phyloP scores from a whole-genome alignment of 805 yeast genomes.

The Starmerella powellii region DNA sequence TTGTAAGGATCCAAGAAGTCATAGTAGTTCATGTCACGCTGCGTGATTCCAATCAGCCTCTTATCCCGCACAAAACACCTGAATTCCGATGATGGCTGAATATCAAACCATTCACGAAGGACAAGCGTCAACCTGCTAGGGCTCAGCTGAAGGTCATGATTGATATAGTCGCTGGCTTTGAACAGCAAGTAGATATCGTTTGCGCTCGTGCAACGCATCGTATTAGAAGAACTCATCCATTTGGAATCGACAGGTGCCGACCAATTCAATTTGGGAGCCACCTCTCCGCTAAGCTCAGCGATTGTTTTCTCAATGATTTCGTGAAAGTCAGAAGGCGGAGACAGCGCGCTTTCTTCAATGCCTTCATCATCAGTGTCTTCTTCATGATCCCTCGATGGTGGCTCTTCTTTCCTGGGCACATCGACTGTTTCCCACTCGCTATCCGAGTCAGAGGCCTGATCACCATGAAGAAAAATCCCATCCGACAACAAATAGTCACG shows the following conservation, averaged over 20 bases:
- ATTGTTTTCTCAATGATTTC: constrained; percentile 38
- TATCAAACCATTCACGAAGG: constrained; percentile 65
- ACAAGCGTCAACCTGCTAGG: constrained; percentile 35
- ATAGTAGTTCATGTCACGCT: constrained; percentile 77
- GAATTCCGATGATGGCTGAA: constrained; percentile 87
- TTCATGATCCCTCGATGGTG: constrained; percentile 51
- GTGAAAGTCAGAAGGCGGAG: constrained; percentile 42
- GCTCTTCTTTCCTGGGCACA: constrained; percentile 32
- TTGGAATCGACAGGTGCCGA: constrained; percentile 90
- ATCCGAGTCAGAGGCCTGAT: constrained; percentile 7
- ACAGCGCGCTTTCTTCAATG: constrained; percentile 21
- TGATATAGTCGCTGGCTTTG: constrained; percentile 77
- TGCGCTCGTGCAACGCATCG: constrained; percentile 56
- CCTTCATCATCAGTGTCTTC: constrained; percentile 37
- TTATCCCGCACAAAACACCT: constrained; percentile 65
- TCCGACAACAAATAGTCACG: constrained; percentile 51
- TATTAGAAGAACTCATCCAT: constrained; percentile 76
- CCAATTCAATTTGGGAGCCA: constrained; percentile 91
- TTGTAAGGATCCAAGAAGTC: constrained; percentile 47
- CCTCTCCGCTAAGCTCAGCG: constrained; percentile 39
- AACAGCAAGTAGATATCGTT: constrained; percentile 69
- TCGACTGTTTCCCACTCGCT: constrained; percentile 25
- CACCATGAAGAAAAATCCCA: constrained; percentile 51
- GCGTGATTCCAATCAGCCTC: constrained; percentile 59
- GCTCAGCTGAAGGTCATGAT: constrained; percentile 69